Evolutionary conservation across 1,139 yeast genomes (phyloP), one percentile per base, ranked within the genome.

Genomic region (Candida glucosophila): DNA sequence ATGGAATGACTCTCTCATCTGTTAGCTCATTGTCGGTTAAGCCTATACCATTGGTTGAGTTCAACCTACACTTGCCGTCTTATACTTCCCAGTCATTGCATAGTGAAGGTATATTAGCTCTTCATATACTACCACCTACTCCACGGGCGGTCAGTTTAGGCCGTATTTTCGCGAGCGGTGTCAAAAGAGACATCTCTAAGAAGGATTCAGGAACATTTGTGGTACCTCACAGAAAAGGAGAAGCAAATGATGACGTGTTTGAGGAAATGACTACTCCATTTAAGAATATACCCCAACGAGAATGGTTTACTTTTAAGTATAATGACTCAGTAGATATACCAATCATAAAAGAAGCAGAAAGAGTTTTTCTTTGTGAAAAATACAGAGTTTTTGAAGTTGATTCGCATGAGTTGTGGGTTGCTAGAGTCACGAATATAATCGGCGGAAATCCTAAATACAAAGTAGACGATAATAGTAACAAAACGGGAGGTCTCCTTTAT

Each of bases 331-430:
- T 55, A 8, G 43, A 57, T 12, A 50, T 81, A 8, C 94, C 95
- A 0, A 55, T 80, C 0, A 47, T 85, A 24, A 57, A 57, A 9
- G 60, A 66, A 17, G 70, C 81, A 12, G 85, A 77, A 36, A 55
- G 75, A 15, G 71, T 77, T 1, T 54, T 85, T 30, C 66, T 82
- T 10, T 83, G 95, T 45, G 57, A 67, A 31, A 69, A 73, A 23
- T 53, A 55, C 21, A 53, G 63, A 19, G 73, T 70, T 5, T 62
- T 81, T 29, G 51, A 52, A 12, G 74, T 85, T 0, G 85, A 78
- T 31, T 82, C 78, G 39, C 95, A 86, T 49, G 95, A 85, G 46
- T 75, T 86, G 3, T 85, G 95, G 94, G 74, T 82, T 3, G 92
- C 81, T 3, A 62, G 66, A 31, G 82, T 79, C 2, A 47, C 64